These are phyloP conservation scores for Lepidium campestre DNA, from an alignment of 441 rosid species.

Conservation along the genomic window DNA sequence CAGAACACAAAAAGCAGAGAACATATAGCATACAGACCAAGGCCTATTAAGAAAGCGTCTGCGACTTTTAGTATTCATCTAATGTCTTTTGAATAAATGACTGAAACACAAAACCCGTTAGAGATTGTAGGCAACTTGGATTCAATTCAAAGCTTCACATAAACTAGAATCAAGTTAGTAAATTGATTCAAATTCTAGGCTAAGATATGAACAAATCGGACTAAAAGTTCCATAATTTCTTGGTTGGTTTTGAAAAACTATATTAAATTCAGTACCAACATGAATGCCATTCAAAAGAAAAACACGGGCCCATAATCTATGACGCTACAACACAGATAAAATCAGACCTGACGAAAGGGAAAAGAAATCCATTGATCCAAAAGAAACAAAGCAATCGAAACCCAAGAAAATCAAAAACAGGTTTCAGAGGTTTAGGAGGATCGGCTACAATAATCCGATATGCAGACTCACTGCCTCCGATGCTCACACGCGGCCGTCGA, in stretches of 20 bases:
- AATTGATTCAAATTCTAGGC: not conserved
- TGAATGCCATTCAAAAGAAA: not conserved
- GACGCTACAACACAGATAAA: not conserved
- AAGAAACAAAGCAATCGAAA: constrained; percentile 7
- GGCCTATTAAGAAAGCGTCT: not conserved
- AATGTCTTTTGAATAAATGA: not conserved
- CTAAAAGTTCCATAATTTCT: not conserved
- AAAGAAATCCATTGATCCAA: not conserved
- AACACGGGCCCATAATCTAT: not conserved
- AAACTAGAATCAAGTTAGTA: not conserved
- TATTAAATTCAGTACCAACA: not conserved
- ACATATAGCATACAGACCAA: not conserved
- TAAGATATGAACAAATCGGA: not conserved
- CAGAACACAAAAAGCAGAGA: not conserved
- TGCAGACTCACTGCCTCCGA: no score
- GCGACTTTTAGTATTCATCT: not conserved
- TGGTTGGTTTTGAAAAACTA: not conserved
- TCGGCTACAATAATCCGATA: not conserved
- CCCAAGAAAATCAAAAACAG: not conserved
- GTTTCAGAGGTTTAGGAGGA: not conserved
- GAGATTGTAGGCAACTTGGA: not conserved
- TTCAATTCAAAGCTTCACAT: not conserved
- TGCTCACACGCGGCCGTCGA: no score
- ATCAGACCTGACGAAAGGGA: not conserved
- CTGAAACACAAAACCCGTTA: not conserved